Evolutionary conservation across 2,329 filamentous ascomycete genomes (phyloP).

Genomic region (Talaromyces funiculosus): DNA sequence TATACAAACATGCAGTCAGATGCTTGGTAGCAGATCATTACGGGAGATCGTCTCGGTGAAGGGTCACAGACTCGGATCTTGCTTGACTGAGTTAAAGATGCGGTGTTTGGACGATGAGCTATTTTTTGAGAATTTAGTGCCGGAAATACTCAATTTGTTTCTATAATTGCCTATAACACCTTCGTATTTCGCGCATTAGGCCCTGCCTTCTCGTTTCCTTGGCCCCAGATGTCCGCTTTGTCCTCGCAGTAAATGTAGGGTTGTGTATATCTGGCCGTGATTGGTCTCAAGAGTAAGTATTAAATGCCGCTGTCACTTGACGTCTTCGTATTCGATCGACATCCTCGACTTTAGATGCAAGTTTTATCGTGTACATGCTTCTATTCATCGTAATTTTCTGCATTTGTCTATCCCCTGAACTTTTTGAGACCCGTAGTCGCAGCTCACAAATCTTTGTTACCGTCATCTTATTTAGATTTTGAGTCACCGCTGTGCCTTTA

Average conservation of each 20-base stretch:
- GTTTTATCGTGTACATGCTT: neutral
- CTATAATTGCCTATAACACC: neutral
- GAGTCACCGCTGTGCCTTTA: neutral
- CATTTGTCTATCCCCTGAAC: neutral
- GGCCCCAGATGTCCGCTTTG: neutral
- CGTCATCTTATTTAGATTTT: no score
- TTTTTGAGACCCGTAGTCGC: neutral
- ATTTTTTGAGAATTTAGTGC: neutral
- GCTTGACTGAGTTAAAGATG: neutral
- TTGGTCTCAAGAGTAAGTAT: neutral
- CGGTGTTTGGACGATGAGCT: neutral
- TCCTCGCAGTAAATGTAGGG: neutral
- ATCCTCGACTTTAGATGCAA: neutral
- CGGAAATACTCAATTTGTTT: neutral
- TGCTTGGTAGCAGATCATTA: neutral
- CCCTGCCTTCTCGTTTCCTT: neutral
- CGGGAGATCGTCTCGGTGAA: neutral
- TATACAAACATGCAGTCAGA: neutral
- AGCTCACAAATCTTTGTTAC: neutral
- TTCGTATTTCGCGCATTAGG: neutral
- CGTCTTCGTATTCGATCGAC: neutral
- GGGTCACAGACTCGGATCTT: neutral
- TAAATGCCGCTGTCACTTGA: neutral
- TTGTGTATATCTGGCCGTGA: neutral
- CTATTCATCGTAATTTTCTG: neutral